Evolutionary conservation across 441 rosid species (phyloP).

Genomic region (Populus hybrid): DNA sequence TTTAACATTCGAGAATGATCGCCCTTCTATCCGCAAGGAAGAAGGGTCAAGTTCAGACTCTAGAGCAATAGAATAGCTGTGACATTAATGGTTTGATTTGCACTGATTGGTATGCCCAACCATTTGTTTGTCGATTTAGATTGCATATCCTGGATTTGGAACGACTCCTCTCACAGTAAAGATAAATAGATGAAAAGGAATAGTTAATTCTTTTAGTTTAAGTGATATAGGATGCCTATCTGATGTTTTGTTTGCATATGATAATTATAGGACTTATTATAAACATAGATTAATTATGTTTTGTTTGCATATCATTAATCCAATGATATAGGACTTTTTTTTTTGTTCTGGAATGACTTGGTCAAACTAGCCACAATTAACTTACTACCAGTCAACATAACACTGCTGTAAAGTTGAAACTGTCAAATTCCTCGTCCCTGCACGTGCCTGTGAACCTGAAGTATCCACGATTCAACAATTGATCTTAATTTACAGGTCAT

Average conservation of each 20-base stretch:
- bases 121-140: conserved; percentile 7
- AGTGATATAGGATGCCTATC: background rate
- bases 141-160: conserved; percentile 18
- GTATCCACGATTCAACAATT: background rate
- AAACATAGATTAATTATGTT: too few relatives aligned
- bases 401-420: background rate
- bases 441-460: background rate
- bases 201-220: background rate
- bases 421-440: background rate
- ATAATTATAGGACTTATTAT: too few relatives aligned
- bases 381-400: background rate
- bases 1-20: too few relatives aligned
- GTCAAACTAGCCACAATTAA: background rate
- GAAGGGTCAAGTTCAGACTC: conserved; percentile 28
- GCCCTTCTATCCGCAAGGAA: too few relatives aligned
- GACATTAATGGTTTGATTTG: conserved; percentile 7
- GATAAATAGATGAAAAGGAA: background rate
- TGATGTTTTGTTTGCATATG: background rate
- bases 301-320: background rate
- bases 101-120: conserved; percentile 8
- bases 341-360: background rate
- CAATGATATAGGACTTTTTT: too few relatives aligned
- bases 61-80: conserved; percentile 16
- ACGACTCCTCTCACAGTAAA: conserved; percentile 16
- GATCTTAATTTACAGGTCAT: background rate